These are phyloP conservation scores for Malania oleifera DNA, from an alignment of 164 flowering plant species.

Conservation along the genomic window DNA sequence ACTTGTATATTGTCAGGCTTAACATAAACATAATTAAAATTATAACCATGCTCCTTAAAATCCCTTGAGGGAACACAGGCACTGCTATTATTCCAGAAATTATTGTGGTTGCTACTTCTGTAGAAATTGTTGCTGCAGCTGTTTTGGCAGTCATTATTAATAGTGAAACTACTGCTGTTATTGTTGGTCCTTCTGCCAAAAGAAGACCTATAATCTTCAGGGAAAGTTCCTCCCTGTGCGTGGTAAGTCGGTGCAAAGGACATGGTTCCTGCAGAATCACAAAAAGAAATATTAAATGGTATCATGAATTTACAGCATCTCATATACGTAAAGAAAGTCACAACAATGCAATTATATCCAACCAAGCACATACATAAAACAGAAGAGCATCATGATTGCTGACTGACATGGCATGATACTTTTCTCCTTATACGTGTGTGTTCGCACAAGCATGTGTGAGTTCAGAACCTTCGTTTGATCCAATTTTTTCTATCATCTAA, in stretches of 20 bases:
- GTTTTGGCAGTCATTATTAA: conserved; percentile 6
- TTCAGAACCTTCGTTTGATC: too few species aligned
- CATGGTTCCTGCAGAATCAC: conserved; percentile 31
- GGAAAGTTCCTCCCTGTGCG: conserved; percentile 25
- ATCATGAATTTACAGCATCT: too few species aligned
- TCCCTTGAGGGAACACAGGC: conserved; percentile 19
- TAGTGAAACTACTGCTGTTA: conserved; percentile 7
- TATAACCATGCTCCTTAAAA: conserved; percentile 20
- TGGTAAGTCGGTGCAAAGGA: conserved; percentile 27
- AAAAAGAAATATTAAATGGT: not conserved
- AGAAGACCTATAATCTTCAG: conserved; percentile 23
- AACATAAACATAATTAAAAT: conserved; percentile 10
- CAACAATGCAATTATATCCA: too few species aligned
- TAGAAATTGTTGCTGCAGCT: conserved; percentile 3
- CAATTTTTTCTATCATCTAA: too few species aligned
- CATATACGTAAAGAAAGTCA: too few species aligned
- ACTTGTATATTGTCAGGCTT: conserved; percentile 32
- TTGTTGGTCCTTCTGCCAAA: conserved; percentile 14
- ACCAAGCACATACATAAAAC: too few species aligned
- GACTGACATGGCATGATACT: too few species aligned
- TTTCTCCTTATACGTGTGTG: too few species aligned
- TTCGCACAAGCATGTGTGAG: too few species aligned
- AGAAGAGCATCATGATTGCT: too few species aligned
- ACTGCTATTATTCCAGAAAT: conserved; percentile 10
- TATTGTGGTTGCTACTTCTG: conserved; percentile 5